Conservation (phyloP, 169 alveolate species). For the Sarcocystis neurona region DNA sequence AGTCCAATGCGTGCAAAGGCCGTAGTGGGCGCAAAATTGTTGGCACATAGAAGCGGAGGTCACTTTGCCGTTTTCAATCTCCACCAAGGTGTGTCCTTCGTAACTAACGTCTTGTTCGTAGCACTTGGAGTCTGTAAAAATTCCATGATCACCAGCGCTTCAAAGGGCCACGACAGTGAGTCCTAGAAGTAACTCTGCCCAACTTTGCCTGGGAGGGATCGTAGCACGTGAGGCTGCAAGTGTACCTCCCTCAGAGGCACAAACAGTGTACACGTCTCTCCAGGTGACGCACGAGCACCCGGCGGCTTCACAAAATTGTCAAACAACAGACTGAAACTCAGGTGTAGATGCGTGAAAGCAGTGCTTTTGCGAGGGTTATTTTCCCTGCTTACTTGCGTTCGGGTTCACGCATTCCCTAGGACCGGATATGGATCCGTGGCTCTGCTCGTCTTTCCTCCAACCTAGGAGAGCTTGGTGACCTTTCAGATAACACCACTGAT, state of each 20-base stretch:
- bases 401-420: constrained; percentile 4
- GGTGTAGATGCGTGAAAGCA: background rate
- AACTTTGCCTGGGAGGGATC: background rate
- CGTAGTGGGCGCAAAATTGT: constrained; percentile 15
- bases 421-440: background rate
- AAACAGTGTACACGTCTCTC: background rate
- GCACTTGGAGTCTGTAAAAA: background rate
- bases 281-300: too few relatives aligned
- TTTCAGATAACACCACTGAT: constrained; percentile 29
- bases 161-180: too few relatives aligned
- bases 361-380: background rate
- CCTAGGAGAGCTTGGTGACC: background rate
- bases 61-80: background rate
- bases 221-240: background rate
- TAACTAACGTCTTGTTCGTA: background rate
- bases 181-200: too few relatives aligned
- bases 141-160: background rate
- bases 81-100: background rate
- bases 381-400: background rate
- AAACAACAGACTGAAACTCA: background rate
- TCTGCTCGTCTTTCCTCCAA: background rate
- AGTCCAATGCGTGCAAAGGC: background rate
- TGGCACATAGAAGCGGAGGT: background rate
- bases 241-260: background rate
- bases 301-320: background rate